Evolutionary conservation across 306 rosid genomes (phyloP).

Genomic region (Cucumis sativus): Cucumber_9930_V3 NC_026661.2:14564001-14564500

Average conservation of each 20-base stretch:
- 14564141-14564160: slow-evolving; percentile 56
- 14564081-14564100: slow-evolving; percentile 43
- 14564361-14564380: slow-evolving; percentile 53
- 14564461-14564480: not conserved
- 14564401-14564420: slow-evolving; percentile 54
- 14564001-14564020: slow-evolving; percentile 55
- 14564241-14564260: slow-evolving; percentile 85
- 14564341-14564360: slow-evolving; percentile 67
- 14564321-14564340: slow-evolving; percentile 45
- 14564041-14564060: slow-evolving; percentile 46
- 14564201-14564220: slow-evolving; percentile 72
- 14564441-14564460: slow-evolving; percentile 1
- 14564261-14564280: slow-evolving; percentile 76
- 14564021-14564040: slow-evolving; percentile 70
- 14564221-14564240: slow-evolving; percentile 37
- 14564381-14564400: slow-evolving; percentile 83
- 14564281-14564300: slow-evolving; percentile 44
- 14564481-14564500: not conserved
- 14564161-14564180: slow-evolving; percentile 64
- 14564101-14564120: slow-evolving; percentile 51
- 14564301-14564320: slow-evolving; percentile 49
- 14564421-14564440: slow-evolving; percentile 4
- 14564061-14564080: slow-evolving; percentile 71
- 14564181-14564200: slow-evolving; percentile 73
- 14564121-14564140: slow-evolving; percentile 62